phyloP scores from a whole-genome alignment of 2,329 filamentous ascomycete genomes.

The Fulvia fulva region DNA sequence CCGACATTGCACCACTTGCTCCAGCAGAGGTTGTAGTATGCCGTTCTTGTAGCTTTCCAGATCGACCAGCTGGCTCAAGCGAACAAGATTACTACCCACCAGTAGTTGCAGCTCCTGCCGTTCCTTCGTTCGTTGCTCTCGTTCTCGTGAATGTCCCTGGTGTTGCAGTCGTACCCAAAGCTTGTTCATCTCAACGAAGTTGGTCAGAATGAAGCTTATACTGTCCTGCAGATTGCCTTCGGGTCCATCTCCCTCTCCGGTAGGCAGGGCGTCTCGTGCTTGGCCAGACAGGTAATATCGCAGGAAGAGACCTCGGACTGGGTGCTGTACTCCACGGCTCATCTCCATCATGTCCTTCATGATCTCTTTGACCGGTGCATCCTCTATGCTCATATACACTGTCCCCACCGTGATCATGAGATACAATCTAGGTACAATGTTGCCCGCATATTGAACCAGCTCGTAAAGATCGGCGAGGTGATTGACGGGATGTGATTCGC shows the following conservation, averaged over 20 bases:
- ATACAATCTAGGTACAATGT: conserved; percentile 93
- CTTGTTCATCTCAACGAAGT: conserved; percentile 99
- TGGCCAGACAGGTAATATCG: conserved; percentile 96
- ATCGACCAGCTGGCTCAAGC: conserved; percentile 91
- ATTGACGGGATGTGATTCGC: conserved; percentile 95
- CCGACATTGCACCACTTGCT: conserved; percentile 96
- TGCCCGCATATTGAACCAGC: conserved; percentile 95
- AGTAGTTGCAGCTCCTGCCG: conserved; percentile 91
- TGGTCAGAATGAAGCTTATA: conserved; percentile 95
- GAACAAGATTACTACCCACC: conserved; percentile 93
- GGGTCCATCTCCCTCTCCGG: conserved; percentile 78
- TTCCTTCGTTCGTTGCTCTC: conserved; percentile 90
- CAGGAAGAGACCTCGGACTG: conserved; percentile 88
- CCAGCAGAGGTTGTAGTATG: conserved; percentile 82
- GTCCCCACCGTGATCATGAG: conserved; percentile 99
- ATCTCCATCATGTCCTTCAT: conserved; percentile 99
- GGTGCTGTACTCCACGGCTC: conserved; percentile 96
- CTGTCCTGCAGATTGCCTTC: conserved; percentile 96
- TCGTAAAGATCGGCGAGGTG: conserved; percentile 98
- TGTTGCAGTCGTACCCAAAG: conserved; percentile 97
- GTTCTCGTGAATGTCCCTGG: conserved; percentile 91
- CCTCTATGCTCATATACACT: conserved; percentile 97
- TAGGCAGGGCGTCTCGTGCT: conserved; percentile 82
- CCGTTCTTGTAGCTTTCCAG: conserved; percentile 88
- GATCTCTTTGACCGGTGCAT: conserved; percentile 97